Percentiles rank a stretch among this genome's conserved stretches.
These are phyloP conservation scores for Jaltomata sinuosa DNA, from an alignment of 257 asterid genomes.

Conservation along the genomic window DNA sequence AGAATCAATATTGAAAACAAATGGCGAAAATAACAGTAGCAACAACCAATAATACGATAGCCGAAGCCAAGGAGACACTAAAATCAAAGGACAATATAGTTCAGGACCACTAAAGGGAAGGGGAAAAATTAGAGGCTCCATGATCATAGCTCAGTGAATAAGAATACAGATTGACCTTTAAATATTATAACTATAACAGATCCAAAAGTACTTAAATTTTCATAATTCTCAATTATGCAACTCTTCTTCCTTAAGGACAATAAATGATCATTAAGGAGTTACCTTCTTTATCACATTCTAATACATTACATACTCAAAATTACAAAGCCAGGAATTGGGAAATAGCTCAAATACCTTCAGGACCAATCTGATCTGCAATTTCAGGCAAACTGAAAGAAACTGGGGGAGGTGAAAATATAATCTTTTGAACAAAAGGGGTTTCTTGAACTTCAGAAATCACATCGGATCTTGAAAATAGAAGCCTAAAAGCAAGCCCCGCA, in stretches of 20 bases:
- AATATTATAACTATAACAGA: not conserved
- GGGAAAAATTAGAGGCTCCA: not conserved
- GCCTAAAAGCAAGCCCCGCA: constrained; percentile 45
- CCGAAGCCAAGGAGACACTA: not conserved
- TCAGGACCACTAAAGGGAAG: not conserved
- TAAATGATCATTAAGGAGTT: not conserved
- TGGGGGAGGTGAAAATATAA: constrained; percentile 8
- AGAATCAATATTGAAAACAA: not conserved
- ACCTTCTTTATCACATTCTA: not conserved
- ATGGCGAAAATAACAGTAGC: not conserved
- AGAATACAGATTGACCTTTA: not conserved
- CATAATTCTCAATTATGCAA: not conserved
- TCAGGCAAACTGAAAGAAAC: constrained; percentile 10
- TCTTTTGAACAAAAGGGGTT: constrained; percentile 22
- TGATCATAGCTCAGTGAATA: not conserved
- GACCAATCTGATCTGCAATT: constrained; percentile 16
- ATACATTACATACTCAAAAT: not conserved
- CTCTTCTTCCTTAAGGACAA: not conserved
- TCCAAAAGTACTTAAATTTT: not conserved
- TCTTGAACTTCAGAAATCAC: constrained; percentile 26
- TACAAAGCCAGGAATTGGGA: not conserved
- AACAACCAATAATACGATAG: not conserved
- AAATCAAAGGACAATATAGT: not conserved
- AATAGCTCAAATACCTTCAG: constrained; percentile 27
- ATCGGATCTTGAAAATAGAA: constrained; percentile 37